Percentiles rank a stretch among this genome's conserved stretches.
These are phyloP conservation scores for Lophiostoma macrostomum DNA, from an alignment of 495 filamentous ascomycete species.

Conservation along the genomic window DNA sequence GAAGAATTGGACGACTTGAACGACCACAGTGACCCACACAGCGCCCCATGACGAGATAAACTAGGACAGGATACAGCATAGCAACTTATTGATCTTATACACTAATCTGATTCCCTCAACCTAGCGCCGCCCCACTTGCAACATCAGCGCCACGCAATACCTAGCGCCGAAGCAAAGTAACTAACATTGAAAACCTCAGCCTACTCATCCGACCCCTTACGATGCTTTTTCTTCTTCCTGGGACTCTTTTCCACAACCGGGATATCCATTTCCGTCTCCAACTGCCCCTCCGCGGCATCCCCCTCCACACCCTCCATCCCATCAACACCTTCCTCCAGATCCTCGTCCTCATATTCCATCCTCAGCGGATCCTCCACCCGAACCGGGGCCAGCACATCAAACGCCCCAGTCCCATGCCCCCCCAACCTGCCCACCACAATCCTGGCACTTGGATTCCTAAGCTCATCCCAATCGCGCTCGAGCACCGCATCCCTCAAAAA, in stretches of 20 bases:
- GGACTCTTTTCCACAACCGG: background rate
- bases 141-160: too few relatives aligned
- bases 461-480: conserved; percentile 83
- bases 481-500: conserved; percentile 89
- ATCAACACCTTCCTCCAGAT: background rate
- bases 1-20: too few relatives aligned
- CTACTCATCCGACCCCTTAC: background rate
- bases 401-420: conserved; percentile 82
- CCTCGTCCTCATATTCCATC: conserved; percentile 1
- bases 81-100: too few relatives aligned
- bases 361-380: conserved; percentile 12
- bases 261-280: background rate
- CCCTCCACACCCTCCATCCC: conserved; percentile 10
- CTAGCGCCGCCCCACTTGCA: too few relatives aligned
- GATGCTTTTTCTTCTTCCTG: conserved; percentile 10
- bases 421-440: conserved; percentile 84
- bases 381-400: conserved; percentile 78
- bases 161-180: too few relatives aligned
- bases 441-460: conserved; percentile 78
- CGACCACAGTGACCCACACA: too few relatives aligned
- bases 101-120: too few relatives aligned
- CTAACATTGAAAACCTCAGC: background rate
- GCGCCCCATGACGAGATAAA: too few relatives aligned
- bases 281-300: background rate
- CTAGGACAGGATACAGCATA: too few relatives aligned